Base-by-base conservation (phyloP, 1,284 basidiomycete species). In the Puccinia coronata region DNA sequence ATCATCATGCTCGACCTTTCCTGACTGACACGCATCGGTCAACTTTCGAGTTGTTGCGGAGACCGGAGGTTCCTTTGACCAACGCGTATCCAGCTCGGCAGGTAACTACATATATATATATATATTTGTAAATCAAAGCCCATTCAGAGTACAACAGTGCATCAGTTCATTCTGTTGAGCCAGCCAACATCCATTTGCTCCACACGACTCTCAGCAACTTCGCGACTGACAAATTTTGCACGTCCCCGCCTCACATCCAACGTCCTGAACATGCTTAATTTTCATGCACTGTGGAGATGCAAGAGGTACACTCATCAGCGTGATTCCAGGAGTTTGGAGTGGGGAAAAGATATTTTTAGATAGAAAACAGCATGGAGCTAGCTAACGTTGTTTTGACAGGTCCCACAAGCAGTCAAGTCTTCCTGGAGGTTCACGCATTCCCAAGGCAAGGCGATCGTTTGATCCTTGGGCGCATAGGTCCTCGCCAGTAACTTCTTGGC, bases 361-460 rank as follows among this genome's bases (percentile, higher is more conserved):
- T n/a, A n/a, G n/a, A n/a, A 72, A 47, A 36, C 49, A 41, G 8
- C 14, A 57, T 23, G 70, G 31, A 31, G 12, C 11, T 31, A n/a
- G 9, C 70, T 23, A n/a, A 72, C 70, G 34, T 72, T 57, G 36
- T 72, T 72, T 25, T 34, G 16, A 36, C 70, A 72, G 23, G 49
- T 55, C 36, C 70, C 70, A 25, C 70, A 72, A 57, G 70, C 47
- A 23, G 49, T 72, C n/a, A 72, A 55, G 28, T 72, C 70, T 53
- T 72, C 70, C 36, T 53, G 47, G n/a, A 72, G 70, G 53, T 72
- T 57, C 5, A 72, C 47, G 25, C 70, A 72, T 72, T 72, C 70
- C 70, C 70, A 72, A 36, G 70, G 49, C 63, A 67, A 47, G n/a
- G 41, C 41, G 70, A 51, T 34, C 36, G 70, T n/a, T 25, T 47